Conservation (phyloP, 1,284 basidiomycete species). For the Cutaneotrichosporon sp. region DNA sequence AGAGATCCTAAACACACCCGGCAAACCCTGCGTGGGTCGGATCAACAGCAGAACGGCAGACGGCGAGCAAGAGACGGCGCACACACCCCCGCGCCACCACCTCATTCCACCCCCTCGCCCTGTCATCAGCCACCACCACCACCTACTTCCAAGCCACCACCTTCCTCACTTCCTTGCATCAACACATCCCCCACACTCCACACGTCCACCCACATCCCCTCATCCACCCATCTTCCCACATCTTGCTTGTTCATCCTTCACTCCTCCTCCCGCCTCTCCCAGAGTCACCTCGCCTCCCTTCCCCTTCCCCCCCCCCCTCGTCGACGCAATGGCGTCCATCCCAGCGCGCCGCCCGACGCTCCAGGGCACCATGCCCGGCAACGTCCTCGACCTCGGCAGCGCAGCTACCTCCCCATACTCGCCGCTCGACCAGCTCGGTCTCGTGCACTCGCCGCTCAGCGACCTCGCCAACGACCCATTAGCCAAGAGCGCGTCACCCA, state of each 20-base stretch:
- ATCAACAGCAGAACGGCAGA: no score
- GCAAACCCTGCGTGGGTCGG: no score
- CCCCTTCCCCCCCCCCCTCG: background rate
- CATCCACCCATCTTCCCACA: background rate
- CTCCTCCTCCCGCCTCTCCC: background rate
- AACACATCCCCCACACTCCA: background rate
- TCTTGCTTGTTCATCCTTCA: background rate
- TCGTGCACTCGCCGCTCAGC: slow-evolving; percentile 3
- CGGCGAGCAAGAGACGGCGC: no score
- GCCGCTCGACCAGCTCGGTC: slow-evolving; percentile 27
- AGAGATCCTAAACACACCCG: no score
- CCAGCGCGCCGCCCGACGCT: slow-evolving; percentile 8
- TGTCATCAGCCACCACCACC: background rate
- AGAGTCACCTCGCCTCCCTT: slow-evolving; percentile 3
- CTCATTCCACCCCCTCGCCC: background rate
- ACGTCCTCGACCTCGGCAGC: slow-evolving; percentile 10
- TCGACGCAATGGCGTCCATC: slow-evolving; percentile 14
- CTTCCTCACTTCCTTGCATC: background rate
- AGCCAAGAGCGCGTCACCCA: background rate
- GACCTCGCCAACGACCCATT: background rate
- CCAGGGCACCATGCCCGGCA: background rate
- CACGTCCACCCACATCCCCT: background rate
- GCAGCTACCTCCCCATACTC: slow-evolving; percentile 3
- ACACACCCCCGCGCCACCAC: background rate
- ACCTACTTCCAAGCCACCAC: background rate